Evolutionary conservation across 192 early-diverging fungal genomes (phyloP).

Genomic region (Gigaspora rosea): DNA sequence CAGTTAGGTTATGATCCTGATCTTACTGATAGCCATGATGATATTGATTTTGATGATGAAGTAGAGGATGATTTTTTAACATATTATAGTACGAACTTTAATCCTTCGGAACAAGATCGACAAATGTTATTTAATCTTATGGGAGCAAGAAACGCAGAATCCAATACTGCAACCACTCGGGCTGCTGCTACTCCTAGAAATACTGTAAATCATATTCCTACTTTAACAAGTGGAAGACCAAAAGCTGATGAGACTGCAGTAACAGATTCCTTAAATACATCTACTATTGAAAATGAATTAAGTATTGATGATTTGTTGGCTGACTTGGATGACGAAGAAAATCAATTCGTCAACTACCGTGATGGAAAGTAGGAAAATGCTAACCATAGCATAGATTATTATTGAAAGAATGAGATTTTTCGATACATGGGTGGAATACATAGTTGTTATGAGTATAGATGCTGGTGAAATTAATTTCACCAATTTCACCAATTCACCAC

Average conservation of each 20-base stretch:
- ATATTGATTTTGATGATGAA: constrained; percentile 2
- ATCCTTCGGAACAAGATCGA: constrained; percentile 10
- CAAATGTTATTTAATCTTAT: constrained; percentile 28
- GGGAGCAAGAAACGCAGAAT: neutral
- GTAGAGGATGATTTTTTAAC: neutral
- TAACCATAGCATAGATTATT: too few relatives aligned
- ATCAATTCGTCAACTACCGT: neutral
- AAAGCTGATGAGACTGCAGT: neutral
- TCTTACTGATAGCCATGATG: neutral
- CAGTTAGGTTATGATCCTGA: constrained; percentile 26
- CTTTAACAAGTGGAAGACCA: neutral
- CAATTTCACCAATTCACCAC: too few relatives aligned
- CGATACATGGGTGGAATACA: too few relatives aligned
- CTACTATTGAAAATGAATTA: neutral
- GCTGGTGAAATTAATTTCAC: too few relatives aligned
- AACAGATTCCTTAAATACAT: neutral
- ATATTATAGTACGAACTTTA: constrained; percentile 24
- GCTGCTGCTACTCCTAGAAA: neutral
- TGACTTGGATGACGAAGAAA: neutral
- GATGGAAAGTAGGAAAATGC: too few relatives aligned
- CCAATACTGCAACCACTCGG: neutral
- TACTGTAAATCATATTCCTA: neutral
- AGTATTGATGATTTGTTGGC: constrained; percentile 16
- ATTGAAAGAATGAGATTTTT: too few relatives aligned
- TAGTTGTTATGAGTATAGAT: too few relatives aligned